Base-by-base conservation (phyloP, 2,329 filamentous ascomycete species). In the Chrysosporium keratinophilum region DNA sequence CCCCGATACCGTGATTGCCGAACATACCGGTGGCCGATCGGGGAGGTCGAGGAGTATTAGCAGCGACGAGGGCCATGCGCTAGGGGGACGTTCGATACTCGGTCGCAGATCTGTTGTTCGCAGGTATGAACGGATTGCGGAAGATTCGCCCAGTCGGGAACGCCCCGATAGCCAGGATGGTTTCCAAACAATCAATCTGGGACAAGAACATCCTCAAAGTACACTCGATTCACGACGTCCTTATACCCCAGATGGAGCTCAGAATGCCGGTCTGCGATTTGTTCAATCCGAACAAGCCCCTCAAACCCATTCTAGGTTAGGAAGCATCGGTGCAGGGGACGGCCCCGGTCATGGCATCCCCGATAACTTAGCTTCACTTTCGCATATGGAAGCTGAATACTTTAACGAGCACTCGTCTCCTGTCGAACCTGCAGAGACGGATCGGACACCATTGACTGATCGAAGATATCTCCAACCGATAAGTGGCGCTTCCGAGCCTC, bases 391-490 rank as follows among this genome's bases (percentile, higher is more conserved):
- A 33, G 34, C 45, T 17, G 62, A 63, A 51, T 62, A 57, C 55
- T 62, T 64, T 55, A 63, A 79, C 54, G 74, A 74, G 52, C 72
- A 74, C 35, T 73, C 50, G 11, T 75, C 79, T 3, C 73, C 75
- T 10, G 69, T 72, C 39, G 75, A 76, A 54, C 70, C 69, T 33
- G 69, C 73, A 41, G 75, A 80, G 58, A 74, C 81, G 66, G 71
- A 84, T 73, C 77, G 80, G 64, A 68, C 81, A 65, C 79, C 76
- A 12, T 67, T 83, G 65, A 85, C 81, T 1, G 76, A 81, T 60
- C 65, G 70, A 53, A 73, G 69, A 55, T 74, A 78, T 58, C 65
- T 82, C 42, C 76, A 81, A 57, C 79, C 80, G 42, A 78, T 82
- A 42, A 77, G 75, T 57, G 77, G 78, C 15, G 71, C 72, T 42